Percentiles rank a stretch among this genome's conserved stretches.
Evolutionary conservation across 257 asterid species (phyloP).

Genomic region (Solanum peruvianum): DNA sequence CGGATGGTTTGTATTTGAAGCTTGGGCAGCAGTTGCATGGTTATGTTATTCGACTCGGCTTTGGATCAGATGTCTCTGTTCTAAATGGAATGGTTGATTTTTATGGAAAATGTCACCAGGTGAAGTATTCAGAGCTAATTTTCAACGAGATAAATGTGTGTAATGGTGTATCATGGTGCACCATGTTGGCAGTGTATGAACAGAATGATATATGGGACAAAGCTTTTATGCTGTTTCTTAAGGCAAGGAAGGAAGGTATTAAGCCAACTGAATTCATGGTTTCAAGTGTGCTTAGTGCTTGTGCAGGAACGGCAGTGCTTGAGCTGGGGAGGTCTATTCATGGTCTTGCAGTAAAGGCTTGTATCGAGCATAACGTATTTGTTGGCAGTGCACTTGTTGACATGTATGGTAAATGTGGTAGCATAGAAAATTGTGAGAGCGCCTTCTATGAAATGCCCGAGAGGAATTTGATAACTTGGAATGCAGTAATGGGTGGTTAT

Average conservation of each 20-base stretch:
- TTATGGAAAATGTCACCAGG: slow-evolving; percentile 59
- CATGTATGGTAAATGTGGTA: slow-evolving; percentile 91
- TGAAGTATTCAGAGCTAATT: slow-evolving; percentile 36
- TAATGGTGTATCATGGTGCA: slow-evolving; percentile 76
- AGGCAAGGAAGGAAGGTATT: slow-evolving; percentile 33
- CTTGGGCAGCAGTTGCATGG: slow-evolving; percentile 73
- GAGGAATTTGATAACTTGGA: slow-evolving; percentile 66
- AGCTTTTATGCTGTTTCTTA: slow-evolving; percentile 41
- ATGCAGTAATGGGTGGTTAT: slow-evolving; percentile 72
- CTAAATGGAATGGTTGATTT: slow-evolving; percentile 69
- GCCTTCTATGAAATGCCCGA: slow-evolving; percentile 40
- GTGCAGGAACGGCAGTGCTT: slow-evolving; percentile 71
- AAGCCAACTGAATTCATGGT: slow-evolving; percentile 59
- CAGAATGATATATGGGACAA: slow-evolving; percentile 68
- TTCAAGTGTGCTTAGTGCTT: slow-evolving; percentile 79
- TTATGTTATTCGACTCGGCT: slow-evolving; percentile 39
- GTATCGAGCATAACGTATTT: slow-evolving; percentile 46
- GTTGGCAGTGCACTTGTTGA: slow-evolving; percentile 87
- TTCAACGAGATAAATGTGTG: slow-evolving; percentile 36
- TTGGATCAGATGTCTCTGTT: slow-evolving; percentile 43
- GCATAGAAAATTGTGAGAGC: slow-evolving; percentile 52
- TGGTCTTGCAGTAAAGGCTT: slow-evolving; percentile 67
- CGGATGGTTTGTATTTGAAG: slow-evolving; percentile 37
- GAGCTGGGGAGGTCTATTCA: slow-evolving; percentile 67
- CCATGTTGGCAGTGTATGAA: slow-evolving; percentile 65